Evolutionary conservation across 2,329 filamentous ascomycete genomes (phyloP).

Genomic region (Graphilbum fragrans): DNA sequence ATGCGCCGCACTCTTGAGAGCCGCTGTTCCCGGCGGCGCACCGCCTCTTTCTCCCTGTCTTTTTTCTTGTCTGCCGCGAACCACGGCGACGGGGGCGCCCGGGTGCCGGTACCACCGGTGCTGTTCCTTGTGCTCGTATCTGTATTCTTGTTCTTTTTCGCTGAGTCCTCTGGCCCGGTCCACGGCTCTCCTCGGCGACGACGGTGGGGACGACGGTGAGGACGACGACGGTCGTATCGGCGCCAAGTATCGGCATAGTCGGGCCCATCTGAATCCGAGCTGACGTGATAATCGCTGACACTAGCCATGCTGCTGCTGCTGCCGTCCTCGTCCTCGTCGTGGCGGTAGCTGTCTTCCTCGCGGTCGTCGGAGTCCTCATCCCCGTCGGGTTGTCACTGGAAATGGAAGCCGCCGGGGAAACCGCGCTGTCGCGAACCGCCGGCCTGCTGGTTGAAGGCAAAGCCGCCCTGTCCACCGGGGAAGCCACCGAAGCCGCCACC

Average conservation of each 20-base stretch:
- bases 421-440: conserved; percentile 23
- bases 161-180: too few species aligned
- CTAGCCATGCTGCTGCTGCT: background rate
- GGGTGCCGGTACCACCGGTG: too few species aligned
- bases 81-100: too few species aligned
- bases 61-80: too few species aligned
- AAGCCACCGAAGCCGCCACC: conserved; percentile 32
- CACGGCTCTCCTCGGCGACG: too few species aligned
- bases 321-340: too few species aligned
- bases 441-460: conserved; percentile 37
- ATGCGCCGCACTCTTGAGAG: conserved; percentile 29
- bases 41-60: background rate
- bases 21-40: conserved; percentile 19
- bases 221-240: too few species aligned
- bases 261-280: too few species aligned
- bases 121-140: too few species aligned
- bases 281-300: background rate
- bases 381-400: conserved; percentile 32
- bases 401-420: conserved; percentile 27
- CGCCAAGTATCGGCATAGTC: too few species aligned
- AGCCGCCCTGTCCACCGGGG: conserved; percentile 30
- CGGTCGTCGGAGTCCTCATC: conserved; percentile 18
- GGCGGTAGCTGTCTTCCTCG: background rate
- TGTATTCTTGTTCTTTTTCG: too few species aligned
- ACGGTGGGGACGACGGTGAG: too few species aligned